Base-by-base conservation (phyloP, 2,329 filamentous ascomycete genomes). In the Stemphylium vesicarium region DNA sequence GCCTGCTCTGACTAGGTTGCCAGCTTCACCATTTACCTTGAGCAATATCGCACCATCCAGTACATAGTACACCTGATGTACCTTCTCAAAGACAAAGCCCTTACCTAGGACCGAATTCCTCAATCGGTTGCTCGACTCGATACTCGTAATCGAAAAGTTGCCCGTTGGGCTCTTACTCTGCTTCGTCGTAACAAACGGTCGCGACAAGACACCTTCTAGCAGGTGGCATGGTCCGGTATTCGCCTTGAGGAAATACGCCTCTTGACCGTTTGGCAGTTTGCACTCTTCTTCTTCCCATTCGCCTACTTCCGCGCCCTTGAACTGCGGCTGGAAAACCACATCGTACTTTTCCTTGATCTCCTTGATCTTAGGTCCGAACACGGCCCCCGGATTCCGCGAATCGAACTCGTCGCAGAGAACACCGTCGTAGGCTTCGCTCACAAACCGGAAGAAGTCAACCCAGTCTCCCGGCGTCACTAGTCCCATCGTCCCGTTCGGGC, bases 381-480 rank as follows among this genome's bases (percentile, higher is more conserved):
- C 51, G 6, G 56, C 48, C 1, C 53, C 42, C 1, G 59, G 46
- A 20, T 59, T 57, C 11, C 63, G 49, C 11, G 41, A 18, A 39
- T 65, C 63, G 31, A 54, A 56, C 36, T 65, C 63, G 12, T 63
- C 48, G 4, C 42, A 60, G 5, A 65, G 35, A n/a, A 65, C 56
- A 38, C 63, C 63, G 12, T 58, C 53, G 35, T 65, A 65, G 2
- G 47, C 49, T 15, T 65, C 61, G 2, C 53, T 39, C 4, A 65
- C 59, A 20, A 63, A 61, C 1, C 61, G 59, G 47, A 65, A 65
- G 47, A 65, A 65, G 31, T 65, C 61, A 3, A 65, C 59, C 63
- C 61, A 65, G 8, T 61, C 54, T 4, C 63, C 63, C 11, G 63
- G 63, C 1, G 63, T 63, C 2, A 65, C 63, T 5, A 64, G 46